Evolutionary conservation across 306 rosid species (phyloP).

Genomic region (Ziziphus jujuba): DNA sequence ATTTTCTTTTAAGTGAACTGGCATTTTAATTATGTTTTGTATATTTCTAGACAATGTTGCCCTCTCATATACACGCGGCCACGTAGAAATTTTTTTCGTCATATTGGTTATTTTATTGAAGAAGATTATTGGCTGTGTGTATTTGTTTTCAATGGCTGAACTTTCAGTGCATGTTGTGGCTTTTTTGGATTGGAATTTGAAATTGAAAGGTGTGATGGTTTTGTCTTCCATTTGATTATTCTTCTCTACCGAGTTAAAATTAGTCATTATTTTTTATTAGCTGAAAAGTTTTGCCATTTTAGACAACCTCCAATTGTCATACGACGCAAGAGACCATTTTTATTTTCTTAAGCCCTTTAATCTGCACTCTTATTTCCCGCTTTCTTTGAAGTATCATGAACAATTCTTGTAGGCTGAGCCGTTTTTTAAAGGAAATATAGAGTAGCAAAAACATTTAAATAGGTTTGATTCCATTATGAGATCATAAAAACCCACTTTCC

Average conservation of each 20-base stretch:
- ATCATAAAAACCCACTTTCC: too few species aligned
- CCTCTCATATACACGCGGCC: slow-evolving; percentile 20
- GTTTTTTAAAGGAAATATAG: too few species aligned
- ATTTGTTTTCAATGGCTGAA: slow-evolving; percentile 16
- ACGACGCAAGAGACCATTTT: too few species aligned
- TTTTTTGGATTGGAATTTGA: slow-evolving; percentile 18
- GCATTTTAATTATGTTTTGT: slow-evolving; percentile 21
- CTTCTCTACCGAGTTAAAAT: neutral
- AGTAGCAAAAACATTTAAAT: too few species aligned
- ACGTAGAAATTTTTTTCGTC: slow-evolving; percentile 19
- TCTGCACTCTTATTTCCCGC: too few species aligned
- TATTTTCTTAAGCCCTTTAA: too few species aligned
- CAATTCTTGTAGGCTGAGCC: too few species aligned
- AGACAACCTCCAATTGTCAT: too few species aligned
- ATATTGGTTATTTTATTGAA: slow-evolving; percentile 23
- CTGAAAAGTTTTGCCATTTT: too few species aligned
- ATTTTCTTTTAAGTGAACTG: neutral
- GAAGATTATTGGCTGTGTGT: slow-evolving; percentile 37
- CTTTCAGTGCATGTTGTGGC: slow-evolving; percentile 9
- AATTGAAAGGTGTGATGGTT: neutral
- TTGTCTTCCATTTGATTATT: neutral
- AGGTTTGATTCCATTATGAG: too few species aligned
- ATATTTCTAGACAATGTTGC: slow-evolving; percentile 26
- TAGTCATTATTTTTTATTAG: too few species aligned
- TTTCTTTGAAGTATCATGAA: too few species aligned